These are phyloP conservation scores for Daldinia childiae DNA, from an alignment of 495 filamentous ascomycete genomes.

Conservation along the genomic window DNA sequence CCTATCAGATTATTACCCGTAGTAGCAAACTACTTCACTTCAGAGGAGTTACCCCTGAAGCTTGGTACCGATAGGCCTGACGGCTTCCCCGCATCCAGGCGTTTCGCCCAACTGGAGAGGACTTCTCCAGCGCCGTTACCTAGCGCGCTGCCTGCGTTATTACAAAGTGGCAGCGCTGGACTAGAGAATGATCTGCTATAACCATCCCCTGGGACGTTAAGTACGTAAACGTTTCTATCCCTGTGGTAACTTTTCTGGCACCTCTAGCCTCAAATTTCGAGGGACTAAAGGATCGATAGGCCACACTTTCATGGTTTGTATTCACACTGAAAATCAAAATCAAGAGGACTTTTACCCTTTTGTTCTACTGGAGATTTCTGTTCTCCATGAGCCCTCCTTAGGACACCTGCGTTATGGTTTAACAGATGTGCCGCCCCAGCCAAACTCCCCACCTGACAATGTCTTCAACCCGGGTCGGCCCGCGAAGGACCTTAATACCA, in stretches of 20 bases:
- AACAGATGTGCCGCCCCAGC: slow-evolving; percentile 14
- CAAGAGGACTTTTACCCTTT: slow-evolving; percentile 13
- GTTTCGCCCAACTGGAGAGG: neutral
- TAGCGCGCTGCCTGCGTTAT: neutral
- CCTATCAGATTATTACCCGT: slow-evolving; percentile 1
- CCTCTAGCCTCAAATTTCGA: slow-evolving; percentile 16
- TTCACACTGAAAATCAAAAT: slow-evolving; percentile 17
- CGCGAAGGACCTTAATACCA: slow-evolving; percentile 14
- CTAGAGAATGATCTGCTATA: neutral
- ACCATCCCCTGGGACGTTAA: slow-evolving; percentile 2
- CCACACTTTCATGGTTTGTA: slow-evolving; percentile 16
- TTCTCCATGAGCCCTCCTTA: slow-evolving; percentile 9
- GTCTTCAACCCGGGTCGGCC: slow-evolving; percentile 12
- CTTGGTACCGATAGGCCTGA: neutral
- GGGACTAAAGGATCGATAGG: slow-evolving; percentile 15
- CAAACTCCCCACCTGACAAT: slow-evolving; percentile 15
- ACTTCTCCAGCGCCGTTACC: neutral
- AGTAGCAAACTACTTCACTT: neutral
- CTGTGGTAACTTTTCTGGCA: slow-evolving; percentile 15
- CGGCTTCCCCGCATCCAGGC: slow-evolving; percentile 4
- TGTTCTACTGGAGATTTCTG: slow-evolving; percentile 16
- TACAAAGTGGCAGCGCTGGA: neutral
- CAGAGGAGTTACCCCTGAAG: slow-evolving; percentile 33
- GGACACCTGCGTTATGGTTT: slow-evolving; percentile 15
- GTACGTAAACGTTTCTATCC: neutral